Conservation (phyloP, 148 eudicot species). For the Fagopyrum esculentum region DNA sequence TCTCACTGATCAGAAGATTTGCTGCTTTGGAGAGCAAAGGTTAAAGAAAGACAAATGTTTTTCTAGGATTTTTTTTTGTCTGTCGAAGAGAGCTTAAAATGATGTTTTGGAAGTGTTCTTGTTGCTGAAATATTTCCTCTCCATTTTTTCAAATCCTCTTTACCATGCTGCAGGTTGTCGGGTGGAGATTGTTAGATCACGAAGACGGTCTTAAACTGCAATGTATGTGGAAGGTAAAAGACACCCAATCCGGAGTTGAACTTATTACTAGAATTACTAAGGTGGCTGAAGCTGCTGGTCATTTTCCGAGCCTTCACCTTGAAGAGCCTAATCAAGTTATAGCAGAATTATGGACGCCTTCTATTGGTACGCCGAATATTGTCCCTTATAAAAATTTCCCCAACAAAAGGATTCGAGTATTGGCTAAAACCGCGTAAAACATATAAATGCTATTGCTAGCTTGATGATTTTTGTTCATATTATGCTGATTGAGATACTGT, state of each 20-base stretch:
- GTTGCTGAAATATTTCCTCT: background rate
- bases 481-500: background rate
- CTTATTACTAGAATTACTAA: slow-evolving; percentile 50
- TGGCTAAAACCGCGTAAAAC: background rate
- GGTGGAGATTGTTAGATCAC: slow-evolving; percentile 66
- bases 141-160: background rate
- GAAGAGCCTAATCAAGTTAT: slow-evolving; percentile 61
- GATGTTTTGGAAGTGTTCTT: background rate
- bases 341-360: slow-evolving; percentile 66
- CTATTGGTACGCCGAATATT: slow-evolving; percentile 34
- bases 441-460: background rate
- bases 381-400: background rate
- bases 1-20: background rate
- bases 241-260: slow-evolving; percentile 52
- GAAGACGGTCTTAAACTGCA: slow-evolving; percentile 41
- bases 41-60: background rate
- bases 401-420: too few relatives aligned
- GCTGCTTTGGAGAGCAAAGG: background rate
- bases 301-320: slow-evolving; percentile 52
- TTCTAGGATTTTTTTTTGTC: background rate
- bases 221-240: slow-evolving; percentile 85
- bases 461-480: background rate
- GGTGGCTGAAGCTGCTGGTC: slow-evolving; percentile 44
- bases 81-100: background rate
- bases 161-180: slow-evolving; percentile 40